Conservation (phyloP, 192 early-diverging fungal genomes). For the Oehlia diaphana region DNA sequence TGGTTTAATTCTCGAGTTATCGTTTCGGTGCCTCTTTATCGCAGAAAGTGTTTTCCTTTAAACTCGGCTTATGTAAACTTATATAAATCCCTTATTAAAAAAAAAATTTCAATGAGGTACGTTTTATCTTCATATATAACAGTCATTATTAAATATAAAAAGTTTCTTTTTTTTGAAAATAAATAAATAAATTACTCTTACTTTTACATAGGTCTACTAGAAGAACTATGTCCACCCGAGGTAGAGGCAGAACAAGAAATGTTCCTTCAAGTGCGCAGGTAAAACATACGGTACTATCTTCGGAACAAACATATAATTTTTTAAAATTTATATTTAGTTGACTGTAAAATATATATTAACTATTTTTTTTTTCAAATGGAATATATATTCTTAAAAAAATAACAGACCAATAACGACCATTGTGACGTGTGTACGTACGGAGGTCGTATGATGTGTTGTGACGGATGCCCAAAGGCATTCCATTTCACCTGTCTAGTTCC, state of each 20-base stretch:
- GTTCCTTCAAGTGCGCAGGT: background rate
- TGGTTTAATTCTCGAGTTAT: too few species aligned
- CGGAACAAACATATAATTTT: too few species aligned
- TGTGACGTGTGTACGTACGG: constrained; percentile 37
- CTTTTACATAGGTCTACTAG: background rate
- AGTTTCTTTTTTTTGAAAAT: background rate
- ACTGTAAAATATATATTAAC: background rate
- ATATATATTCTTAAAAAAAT: background rate
- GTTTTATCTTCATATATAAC: background rate
- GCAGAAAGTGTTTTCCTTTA: too few species aligned
- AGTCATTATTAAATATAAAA: background rate
- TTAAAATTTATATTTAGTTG: too few species aligned
- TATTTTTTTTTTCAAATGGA: background rate
- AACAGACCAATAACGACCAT: constrained; percentile 36
- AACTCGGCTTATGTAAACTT: too few species aligned
- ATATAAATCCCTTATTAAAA: too few species aligned
- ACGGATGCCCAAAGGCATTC: constrained; percentile 42
- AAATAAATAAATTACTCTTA: background rate
- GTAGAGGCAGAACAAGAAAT: background rate
- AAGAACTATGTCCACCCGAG: background rate
- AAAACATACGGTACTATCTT: background rate
- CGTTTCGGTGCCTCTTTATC: too few species aligned
- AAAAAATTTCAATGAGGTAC: background rate
- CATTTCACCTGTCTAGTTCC: constrained; percentile 45
- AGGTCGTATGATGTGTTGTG: constrained; percentile 44